Percentiles rank a stretch among this genome's conserved stretches.
Evolutionary conservation across 805 yeast genomes (phyloP).

Genomic region (Yarrowia keelungensis): DNA sequence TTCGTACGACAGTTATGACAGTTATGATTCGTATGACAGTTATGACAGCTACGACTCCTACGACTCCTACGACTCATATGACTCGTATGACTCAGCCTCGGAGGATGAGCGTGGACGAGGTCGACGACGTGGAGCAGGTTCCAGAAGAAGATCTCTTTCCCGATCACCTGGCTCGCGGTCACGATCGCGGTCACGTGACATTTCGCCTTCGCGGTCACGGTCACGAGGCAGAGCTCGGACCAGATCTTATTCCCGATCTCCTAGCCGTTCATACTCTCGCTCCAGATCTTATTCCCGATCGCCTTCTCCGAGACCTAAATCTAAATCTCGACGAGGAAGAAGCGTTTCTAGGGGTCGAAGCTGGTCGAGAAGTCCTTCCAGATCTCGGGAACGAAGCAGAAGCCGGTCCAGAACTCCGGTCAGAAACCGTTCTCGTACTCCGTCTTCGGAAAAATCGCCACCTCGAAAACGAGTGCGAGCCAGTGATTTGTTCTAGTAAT

Average conservation of each 20-base stretch:
- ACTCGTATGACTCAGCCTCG: conserved; percentile 14
- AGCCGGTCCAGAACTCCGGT: neutral
- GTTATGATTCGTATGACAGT: conserved; percentile 1
- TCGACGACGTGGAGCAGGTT: neutral
- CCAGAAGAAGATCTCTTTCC: neutral
- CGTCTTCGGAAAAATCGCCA: neutral
- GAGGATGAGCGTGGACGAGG: conserved; percentile 4
- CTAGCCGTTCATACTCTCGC: neutral
- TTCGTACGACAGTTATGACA: conserved; percentile 1
- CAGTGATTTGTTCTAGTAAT: conserved; percentile 18
- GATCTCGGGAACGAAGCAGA: neutral
- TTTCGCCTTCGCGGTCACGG: neutral
- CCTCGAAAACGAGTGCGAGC: conserved; percentile 28
- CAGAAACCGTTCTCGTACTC: neutral
- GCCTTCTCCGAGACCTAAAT: conserved; percentile 38
- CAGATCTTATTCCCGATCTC: conserved; percentile 44
- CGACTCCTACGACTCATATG: conserved; percentile 5
- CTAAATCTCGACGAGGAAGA: neutral
- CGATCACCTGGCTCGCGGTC: conserved; percentile 39
- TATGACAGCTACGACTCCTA: conserved; percentile 16
- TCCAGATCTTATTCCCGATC: conserved; percentile 40
- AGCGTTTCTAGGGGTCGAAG: neutral
- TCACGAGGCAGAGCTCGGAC: conserved; percentile 39
- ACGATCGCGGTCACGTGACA: conserved; percentile 42
- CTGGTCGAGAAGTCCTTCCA: neutral